Base-by-base conservation (phyloP, 2,329 filamentous ascomycete genomes). In the Neoarthrinium moseri region DNA sequence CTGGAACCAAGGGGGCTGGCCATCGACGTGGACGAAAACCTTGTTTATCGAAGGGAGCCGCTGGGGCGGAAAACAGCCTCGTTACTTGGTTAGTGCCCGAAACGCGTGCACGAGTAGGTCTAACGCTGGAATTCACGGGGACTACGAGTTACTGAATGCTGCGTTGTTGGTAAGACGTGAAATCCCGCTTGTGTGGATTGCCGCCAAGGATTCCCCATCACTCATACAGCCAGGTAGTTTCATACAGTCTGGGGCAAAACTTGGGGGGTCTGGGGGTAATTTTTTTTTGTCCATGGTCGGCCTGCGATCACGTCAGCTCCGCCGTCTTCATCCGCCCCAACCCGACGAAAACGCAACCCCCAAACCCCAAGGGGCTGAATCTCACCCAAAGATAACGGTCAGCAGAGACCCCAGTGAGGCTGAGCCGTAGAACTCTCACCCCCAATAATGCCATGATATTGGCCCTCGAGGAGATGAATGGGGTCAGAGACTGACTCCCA, bases 261-360 rank as follows among this genome's bases (percentile, higher is more conserved):
- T 17, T n/a, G 30, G 22, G 6, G 15, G 15, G 23, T 17, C 24
- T 21, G 22, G 12, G 20, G 17, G 17, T 17, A 20, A 20, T 35
- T 20, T 35, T 35, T 20, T 35, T 35, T 22, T 23, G 12, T 15
- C 8, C 22, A n/a, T 30, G 15, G 22, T 29, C 30, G 33, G 26
- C 17, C 12, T 15, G 22, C 20, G 41, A 36, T 44, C 41, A 44
- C 41, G 41, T 44, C 41, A 44, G 41, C 41, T 35, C 41, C 41
- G 30, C 17, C 41, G 39, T 29, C 27, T 17, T 33, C 27, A 13
- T 30, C 27, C 18, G 11, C 26, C 39, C 39, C 18, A 13, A 30
- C n/a, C 26, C 26, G n/a, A 29, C 26, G 24, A 11, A 18, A 23
- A 43, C 20, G 39, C 17, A 22, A 24, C 20, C 37, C 37, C 37